Base-by-base conservation (phyloP, 441 rosid species). In the Gossypium davidsonii region DNA sequence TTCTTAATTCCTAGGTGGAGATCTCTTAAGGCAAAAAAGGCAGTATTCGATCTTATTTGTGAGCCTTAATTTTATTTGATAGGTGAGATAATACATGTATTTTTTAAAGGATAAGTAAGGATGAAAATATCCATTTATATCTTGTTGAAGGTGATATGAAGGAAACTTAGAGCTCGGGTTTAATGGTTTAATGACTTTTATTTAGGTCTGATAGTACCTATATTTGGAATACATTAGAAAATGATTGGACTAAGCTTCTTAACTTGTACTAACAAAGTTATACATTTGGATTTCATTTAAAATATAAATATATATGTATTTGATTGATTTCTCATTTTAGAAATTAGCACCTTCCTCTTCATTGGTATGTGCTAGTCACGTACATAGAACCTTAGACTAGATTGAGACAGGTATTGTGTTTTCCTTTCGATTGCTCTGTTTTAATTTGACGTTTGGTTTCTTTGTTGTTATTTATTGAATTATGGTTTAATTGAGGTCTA, bases 401-500 rank as follows among this genome's bases (percentile, higher is more conserved):
- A 17, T 17, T 63, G 49, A 3, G 67, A 17, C 20, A 2, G 3
- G 42, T 39, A 20, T 64, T 64, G 53, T 42, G 7, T 62, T 51
- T 67, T 48, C 51, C 42, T 67, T 48, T 52, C 48, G 28, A 51
- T 15, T 67, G 26, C 26, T 51, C 42, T 68, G 60, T 51, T 68
- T 51, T 28, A 68, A 68, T 31, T 26, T 68, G 59, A 67, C 55
- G 11, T 67, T 26, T 51, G 17, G 59, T n/a, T 26, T 28, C 72
- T 51, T 49, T 28, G 4, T 51, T 67, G 12, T 67, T 67, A 15
- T n/a, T 15, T 49, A 26, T 15, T 67, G 25, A 26, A 48, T 49
- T 25, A 25, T 65, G 67, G 55, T 73, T 67, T 60, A 66, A 46
- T 21, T 56, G 49, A 9, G 11, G 37, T 56, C 69, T 67, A 58